A percentile compares a stretch with the other conserved stretches of the same genome.
Evolutionary conservation across 306 rosid genomes (phyloP).

Genomic region (Senna tora): DNA sequence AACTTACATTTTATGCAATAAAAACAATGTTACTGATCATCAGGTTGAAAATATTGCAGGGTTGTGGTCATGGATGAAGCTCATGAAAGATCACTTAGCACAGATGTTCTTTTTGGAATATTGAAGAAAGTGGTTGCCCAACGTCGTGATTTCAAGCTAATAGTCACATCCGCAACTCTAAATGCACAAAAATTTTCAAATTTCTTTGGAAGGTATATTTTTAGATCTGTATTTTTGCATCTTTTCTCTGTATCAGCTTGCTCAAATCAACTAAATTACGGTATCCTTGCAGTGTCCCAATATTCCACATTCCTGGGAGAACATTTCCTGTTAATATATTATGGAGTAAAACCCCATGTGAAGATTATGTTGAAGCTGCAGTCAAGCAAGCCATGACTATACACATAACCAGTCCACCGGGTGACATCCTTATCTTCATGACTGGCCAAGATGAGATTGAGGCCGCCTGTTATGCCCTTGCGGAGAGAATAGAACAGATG

Average conservation of each 20-base stretch:
- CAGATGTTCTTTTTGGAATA: slow-evolving; percentile 95
- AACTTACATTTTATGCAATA: slow-evolving; percentile 26
- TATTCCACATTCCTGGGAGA: slow-evolving; percentile 93
- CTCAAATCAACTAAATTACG: slow-evolving; percentile 32
- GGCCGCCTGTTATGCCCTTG: slow-evolving; percentile 95
- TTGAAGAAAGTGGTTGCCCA: slow-evolving; percentile 93
- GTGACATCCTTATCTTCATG: slow-evolving; percentile 98
- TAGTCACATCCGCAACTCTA: slow-evolving; percentile 95
- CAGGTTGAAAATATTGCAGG: slow-evolving; percentile 54
- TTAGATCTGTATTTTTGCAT: slow-evolving; percentile 11
- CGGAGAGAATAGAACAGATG: slow-evolving; percentile 92
- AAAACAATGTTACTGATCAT: slow-evolving; percentile 32
- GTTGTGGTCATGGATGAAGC: slow-evolving; percentile 99
- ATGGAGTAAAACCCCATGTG: slow-evolving; percentile 92
- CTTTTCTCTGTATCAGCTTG: slow-evolving; percentile 22
- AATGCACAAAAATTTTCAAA: slow-evolving; percentile 90
- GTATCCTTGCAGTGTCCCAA: slow-evolving; percentile 75
- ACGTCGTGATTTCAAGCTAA: slow-evolving; percentile 95
- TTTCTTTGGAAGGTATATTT: slow-evolving; percentile 91
- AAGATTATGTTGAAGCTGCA: slow-evolving; percentile 96
- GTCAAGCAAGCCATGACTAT: slow-evolving; percentile 99
- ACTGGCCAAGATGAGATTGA: slow-evolving; percentile 99
- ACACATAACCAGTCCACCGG: slow-evolving; percentile 93
- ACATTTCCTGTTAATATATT: slow-evolving; percentile 89
- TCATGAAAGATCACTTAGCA: slow-evolving; percentile 92